A percentile compares a stretch with the other conserved stretches of the same genome.
phyloP scores from a whole-genome alignment of 116 monocot species.

The Trichopus zeylanicus region DNA sequence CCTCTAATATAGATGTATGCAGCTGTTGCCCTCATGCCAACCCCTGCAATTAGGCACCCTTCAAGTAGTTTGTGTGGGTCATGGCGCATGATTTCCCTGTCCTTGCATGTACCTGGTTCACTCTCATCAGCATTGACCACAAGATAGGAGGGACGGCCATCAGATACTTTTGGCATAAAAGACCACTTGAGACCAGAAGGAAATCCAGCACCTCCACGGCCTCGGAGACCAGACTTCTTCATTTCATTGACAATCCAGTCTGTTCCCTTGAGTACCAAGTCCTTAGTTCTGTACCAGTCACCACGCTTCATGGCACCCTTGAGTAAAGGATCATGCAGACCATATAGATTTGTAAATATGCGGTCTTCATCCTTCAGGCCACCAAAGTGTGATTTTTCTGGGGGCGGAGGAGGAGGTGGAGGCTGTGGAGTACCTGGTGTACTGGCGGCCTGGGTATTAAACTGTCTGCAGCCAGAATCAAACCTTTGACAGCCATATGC shows the following conservation, averaged over 20 bases:
- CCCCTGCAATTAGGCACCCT: constrained; percentile 94
- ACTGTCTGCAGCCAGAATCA: constrained; percentile 23
- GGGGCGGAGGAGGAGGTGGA: constrained; percentile 76
- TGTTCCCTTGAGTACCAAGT: constrained; percentile 73
- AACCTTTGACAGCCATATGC: constrained; percentile 8
- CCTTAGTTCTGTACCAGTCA: constrained; percentile 90
- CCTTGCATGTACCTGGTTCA: constrained; percentile 96
- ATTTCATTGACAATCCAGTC: constrained; percentile 99
- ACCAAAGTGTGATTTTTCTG: constrained; percentile 86
- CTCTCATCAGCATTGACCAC: constrained; percentile 98
- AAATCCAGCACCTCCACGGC: constrained; percentile 95
- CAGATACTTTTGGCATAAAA: constrained; percentile 98
- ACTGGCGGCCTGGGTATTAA: constrained; percentile 62
- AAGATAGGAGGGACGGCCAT: constrained; percentile 94
- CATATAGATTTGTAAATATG: constrained; percentile 93
- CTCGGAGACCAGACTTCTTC: constrained; percentile 94
- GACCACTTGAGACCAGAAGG: constrained; percentile 97
- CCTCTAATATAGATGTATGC: constrained; percentile 97
- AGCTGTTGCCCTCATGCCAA: constrained; percentile 88
- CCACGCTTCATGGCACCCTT: constrained; percentile 94
- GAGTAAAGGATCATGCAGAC: constrained; percentile 85
- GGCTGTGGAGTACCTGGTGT: constrained; percentile 38
- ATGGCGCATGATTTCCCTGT: constrained; percentile 95
- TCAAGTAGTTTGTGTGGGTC: constrained; percentile 96
- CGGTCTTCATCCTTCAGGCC: constrained; percentile 89